Evolutionary conservation across 306 rosid species (phyloP).

Genomic region (Cucurbita pepo): DNA sequence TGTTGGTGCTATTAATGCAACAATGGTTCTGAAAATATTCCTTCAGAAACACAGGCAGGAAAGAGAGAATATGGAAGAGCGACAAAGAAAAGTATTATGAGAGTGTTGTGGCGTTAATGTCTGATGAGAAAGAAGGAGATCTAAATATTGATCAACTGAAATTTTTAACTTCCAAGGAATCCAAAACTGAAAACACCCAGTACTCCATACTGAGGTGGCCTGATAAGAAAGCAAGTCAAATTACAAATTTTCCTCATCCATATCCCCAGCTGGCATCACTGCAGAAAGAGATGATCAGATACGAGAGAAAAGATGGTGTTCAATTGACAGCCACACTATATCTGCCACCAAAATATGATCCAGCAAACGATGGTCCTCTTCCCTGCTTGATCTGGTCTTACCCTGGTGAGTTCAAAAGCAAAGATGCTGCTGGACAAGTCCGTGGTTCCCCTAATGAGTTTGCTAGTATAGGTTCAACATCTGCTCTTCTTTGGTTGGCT

Average conservation of each 20-base stretch:
- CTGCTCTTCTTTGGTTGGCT: slow-evolving; percentile 95
- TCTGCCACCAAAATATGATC: slow-evolving; percentile 85
- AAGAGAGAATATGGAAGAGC: slow-evolving; percentile 92
- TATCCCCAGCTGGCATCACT: slow-evolving; percentile 84
- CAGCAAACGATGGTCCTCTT: slow-evolving; percentile 81
- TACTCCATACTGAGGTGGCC: slow-evolving; percentile 79
- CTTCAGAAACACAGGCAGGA: slow-evolving; percentile 72
- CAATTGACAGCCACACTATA: slow-evolving; percentile 91
- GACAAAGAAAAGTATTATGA: slow-evolving; percentile 71
- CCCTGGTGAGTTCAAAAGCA: slow-evolving; percentile 97
- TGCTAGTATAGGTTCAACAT: slow-evolving; percentile 91
- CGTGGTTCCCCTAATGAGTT: slow-evolving; percentile 99
- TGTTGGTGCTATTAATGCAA: slow-evolving; percentile 5
- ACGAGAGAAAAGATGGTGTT: slow-evolving; percentile 94
- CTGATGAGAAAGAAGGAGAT: slow-evolving; percentile 89
- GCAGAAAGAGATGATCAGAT: slow-evolving; percentile 95
- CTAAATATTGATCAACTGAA: slow-evolving; percentile 52
- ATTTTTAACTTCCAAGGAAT: slow-evolving; percentile 79
- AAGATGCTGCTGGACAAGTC: slow-evolving; percentile 98
- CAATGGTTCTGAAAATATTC: slow-evolving; percentile 26
- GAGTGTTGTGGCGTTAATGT: slow-evolving; percentile 80
- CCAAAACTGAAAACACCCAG: slow-evolving; percentile 92
- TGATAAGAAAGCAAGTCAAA: slow-evolving; percentile 46
- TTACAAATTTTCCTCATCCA: slow-evolving; percentile 94
- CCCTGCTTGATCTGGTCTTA: slow-evolving; percentile 98